phyloP scores from a whole-genome alignment of 2,329 filamentous ascomycete species.

The Aaosphaeria pasadenensis region DNA sequence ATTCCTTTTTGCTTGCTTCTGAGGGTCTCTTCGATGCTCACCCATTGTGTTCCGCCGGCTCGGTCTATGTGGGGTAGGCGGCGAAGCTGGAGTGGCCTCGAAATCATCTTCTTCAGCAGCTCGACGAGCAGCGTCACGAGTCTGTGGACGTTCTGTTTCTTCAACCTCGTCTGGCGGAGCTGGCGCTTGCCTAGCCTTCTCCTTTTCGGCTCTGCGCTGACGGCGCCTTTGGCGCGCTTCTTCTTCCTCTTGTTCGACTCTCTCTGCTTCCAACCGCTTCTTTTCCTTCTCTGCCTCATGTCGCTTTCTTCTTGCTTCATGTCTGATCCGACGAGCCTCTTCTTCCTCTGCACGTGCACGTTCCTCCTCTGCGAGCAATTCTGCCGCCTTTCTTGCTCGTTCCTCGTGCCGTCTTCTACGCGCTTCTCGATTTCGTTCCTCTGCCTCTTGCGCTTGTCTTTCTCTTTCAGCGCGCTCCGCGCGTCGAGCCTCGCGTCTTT shows the following conservation, averaged over 20 bases:
- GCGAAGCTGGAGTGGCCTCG: constrained; percentile 13
- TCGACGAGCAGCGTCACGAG: constrained; percentile 26
- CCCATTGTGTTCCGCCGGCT: constrained; percentile 19
- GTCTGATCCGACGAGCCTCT: constrained; percentile 25
- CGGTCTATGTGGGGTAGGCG: constrained; percentile 19
- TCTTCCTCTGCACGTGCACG: constrained; percentile 18
- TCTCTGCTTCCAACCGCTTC: constrained; percentile 7
- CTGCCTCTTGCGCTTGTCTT: constrained; percentile 18
- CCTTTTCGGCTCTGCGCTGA: constrained; percentile 23
- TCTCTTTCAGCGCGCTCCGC: constrained; percentile 27
- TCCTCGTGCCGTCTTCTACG: constrained; percentile 22
- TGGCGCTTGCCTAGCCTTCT: background rate
- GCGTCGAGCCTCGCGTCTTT: constrained; percentile 25
- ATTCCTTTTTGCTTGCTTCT: constrained; percentile 14
- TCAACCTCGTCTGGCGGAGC: constrained; percentile 9
- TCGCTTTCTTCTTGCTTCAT: constrained; percentile 19
- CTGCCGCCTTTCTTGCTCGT: constrained; percentile 21
- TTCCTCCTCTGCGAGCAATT: constrained; percentile 14
- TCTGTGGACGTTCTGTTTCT: constrained; percentile 9
- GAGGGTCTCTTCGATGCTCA: constrained; percentile 18
- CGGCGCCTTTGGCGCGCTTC: constrained; percentile 21
- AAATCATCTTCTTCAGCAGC: constrained; percentile 22
- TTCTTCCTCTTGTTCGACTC: constrained; percentile 13
- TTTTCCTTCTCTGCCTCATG: constrained; percentile 20
- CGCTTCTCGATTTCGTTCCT: constrained; percentile 13